Conservation (phyloP, 768 basidiomycete species). For the Podaxis sp. region DNA sequence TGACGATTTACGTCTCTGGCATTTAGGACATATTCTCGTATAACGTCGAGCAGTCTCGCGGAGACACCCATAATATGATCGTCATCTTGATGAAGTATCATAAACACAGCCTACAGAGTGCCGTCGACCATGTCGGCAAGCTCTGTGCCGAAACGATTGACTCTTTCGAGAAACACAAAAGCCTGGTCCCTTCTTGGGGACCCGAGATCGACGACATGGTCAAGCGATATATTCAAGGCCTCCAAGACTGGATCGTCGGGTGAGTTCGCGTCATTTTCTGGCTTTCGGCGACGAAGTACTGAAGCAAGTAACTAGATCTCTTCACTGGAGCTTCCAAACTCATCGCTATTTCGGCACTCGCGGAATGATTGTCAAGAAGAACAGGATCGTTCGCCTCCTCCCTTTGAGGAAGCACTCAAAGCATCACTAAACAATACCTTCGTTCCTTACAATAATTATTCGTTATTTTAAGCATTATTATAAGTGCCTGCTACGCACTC, state of each 20-base stretch:
- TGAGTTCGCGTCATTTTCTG: conserved; percentile 25
- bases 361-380: conserved; percentile 54
- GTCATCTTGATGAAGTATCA: conserved; percentile 66
- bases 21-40: conserved; percentile 73
- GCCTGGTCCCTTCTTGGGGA: conserved; percentile 61
- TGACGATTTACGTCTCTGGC: conserved; percentile 10
- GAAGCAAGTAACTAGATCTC: conserved; percentile 32
- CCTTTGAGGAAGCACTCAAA: conserved; percentile 25
- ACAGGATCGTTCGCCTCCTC: conserved; percentile 51
- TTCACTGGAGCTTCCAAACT: conserved; percentile 74
- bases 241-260: conserved; percentile 73
- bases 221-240: conserved; percentile 54
- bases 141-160: conserved; percentile 58
- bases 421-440: background rate
- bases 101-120: conserved; percentile 56
- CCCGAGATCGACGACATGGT: conserved; percentile 60
- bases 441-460: conserved; percentile 10
- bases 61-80: conserved; percentile 73
- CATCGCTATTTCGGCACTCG: conserved; percentile 66
- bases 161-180: conserved; percentile 47
- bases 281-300: background rate
- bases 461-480: background rate
- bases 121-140: conserved; percentile 63
- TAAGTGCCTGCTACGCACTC: conserved; percentile 1
- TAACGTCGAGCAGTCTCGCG: conserved; percentile 70